These are phyloP conservation scores for Sicyos baderoa DNA, from an alignment of 306 rosid species.

Conservation along the genomic window DNA sequence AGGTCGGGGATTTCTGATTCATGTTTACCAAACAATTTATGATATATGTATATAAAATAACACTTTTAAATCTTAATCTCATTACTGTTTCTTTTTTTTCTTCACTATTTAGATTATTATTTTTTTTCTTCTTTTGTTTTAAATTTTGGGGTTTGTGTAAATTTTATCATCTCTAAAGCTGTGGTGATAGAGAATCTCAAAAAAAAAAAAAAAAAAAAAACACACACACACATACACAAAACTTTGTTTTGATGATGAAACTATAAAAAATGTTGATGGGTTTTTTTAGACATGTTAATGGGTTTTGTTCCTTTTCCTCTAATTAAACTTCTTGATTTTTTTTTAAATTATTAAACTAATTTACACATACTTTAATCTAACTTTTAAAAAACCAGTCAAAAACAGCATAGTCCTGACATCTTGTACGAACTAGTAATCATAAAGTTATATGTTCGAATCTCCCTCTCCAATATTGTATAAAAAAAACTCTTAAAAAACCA, in stretches of 20 bases:
- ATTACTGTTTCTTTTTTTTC: no score
- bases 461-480: no score
- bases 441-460: no score
- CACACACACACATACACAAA: no score
- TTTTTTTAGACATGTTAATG: background rate
- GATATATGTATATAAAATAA: conserved; percentile 24
- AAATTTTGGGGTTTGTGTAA: background rate
- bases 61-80: background rate
- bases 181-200: background rate
- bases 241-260: background rate
- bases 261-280: background rate
- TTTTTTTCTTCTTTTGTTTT: background rate
- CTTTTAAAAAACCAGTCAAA: no score
- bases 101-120: background rate
- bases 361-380: no score
- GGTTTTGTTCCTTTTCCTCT: background rate
- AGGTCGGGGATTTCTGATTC: conserved; percentile 44
- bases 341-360: no score
- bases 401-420: no score
- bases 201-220: background rate
- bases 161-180: conserved; percentile 7
- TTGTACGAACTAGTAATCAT: no score
- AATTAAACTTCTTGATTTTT: no score
- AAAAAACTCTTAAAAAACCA: no score
- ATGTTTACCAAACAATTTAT: conserved; percentile 30